Evolutionary conservation across 441 rosid genomes (phyloP), one percentile per base, ranked within the genome.

Genomic region (Populus trichocarpa): DNA sequence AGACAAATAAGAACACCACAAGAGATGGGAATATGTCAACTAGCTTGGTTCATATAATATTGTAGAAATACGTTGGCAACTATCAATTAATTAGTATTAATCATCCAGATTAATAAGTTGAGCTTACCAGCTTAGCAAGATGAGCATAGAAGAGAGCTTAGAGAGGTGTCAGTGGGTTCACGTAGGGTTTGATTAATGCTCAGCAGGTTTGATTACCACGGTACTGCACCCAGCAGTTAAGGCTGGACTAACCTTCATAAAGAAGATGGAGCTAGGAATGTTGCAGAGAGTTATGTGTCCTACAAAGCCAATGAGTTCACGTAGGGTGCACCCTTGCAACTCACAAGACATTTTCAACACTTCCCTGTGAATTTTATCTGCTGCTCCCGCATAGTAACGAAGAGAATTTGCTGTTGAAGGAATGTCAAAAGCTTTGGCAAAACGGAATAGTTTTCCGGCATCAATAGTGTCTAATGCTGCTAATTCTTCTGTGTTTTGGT

Each of bases 271-370:
- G 63, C 85, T 85, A 63, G 94, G 94, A 71, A 89, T 88, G 83
- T 90, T 91, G 92, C 92, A 90, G 5, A 91, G 93, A 67, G 84
- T 87, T 64, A 90, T 90, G 72, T 89, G 94, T 63, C 96, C 96
- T 28, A 88, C 96, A 42, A 92, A 92, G 35, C 96, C 96, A 28
- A 90, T 86, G 5, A 93, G 96, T 77, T 92, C 94, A 10, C 85
- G 96, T 64, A 90, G 81, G 0, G 96, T 74, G 76, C 71, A 50
- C 20, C 64, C 78, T 22, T 76, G 70, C 12, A 76, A 72, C 73
- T 78, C 72, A 38, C 50, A 11, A 16, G 67, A 73, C 67, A 53
- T 46, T 72, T 73, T 76, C 81, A 63, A 32, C 67, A 75, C 67
- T 57, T 70, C 59, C 32, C 69, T 71, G 5, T 89, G 96, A 50